A percentile compares a stretch with the other conserved stretches of the same genome.
These are phyloP conservation scores for Mycena indigotica DNA, from an alignment of 768 basidiomycete species.

Conservation along the genomic window DNA sequence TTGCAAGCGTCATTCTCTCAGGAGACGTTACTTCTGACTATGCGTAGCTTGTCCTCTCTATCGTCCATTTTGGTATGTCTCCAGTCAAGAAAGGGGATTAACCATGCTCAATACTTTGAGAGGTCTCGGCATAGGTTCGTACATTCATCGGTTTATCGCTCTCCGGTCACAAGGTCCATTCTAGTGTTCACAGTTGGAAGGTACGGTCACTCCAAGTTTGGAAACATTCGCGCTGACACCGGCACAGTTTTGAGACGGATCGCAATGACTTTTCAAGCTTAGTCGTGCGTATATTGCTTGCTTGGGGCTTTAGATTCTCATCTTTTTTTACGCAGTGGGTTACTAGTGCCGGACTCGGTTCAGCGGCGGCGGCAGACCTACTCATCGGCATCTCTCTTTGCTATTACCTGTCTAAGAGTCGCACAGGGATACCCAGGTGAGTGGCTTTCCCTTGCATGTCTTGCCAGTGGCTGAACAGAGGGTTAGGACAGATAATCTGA, in stretches of 20 bases:
- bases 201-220: slow-evolving; percentile 28
- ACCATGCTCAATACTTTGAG: no score
- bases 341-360: slow-evolving; percentile 48
- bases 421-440: slow-evolving; percentile 49
- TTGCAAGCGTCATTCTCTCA: slow-evolving; percentile 34
- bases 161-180: no score
- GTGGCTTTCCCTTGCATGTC: slow-evolving; percentile 10
- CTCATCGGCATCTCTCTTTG: slow-evolving; percentile 51
- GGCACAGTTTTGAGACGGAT: slow-evolving; percentile 28
- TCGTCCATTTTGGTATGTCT: slow-evolving; percentile 45
- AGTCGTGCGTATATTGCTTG: slow-evolving; percentile 31
- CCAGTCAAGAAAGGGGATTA: no score
- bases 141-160: background rate
- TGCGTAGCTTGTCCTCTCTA: slow-evolving; percentile 41
- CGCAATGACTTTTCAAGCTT: slow-evolving; percentile 37
- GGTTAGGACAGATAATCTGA: slow-evolving; percentile 46
- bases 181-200: slow-evolving; percentile 51
- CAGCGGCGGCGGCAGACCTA: slow-evolving; percentile 51
- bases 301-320: slow-evolving; percentile 47
- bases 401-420: slow-evolving; percentile 48
- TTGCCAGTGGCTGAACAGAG: background rate
- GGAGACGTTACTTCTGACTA: background rate
- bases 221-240: background rate
- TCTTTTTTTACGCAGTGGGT: slow-evolving; percentile 50
- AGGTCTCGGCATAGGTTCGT: slow-evolving; percentile 47